A percentile compares a stretch with the other conserved stretches of the same genome.
phyloP scores from a whole-genome alignment of 345 rosid genomes.

The Stellera chamaejasme region DNA sequence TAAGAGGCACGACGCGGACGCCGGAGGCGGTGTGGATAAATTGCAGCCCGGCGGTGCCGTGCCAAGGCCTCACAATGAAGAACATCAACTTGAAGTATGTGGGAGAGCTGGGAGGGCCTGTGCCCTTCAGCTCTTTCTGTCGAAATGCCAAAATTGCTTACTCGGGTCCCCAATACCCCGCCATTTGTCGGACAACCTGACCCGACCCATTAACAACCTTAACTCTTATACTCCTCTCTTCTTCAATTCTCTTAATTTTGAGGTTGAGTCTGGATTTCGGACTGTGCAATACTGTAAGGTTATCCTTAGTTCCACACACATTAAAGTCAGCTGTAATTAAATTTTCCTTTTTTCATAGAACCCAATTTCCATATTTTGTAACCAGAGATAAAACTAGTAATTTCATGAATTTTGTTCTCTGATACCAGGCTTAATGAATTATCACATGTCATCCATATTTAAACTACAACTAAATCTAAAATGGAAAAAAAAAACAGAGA shows the following conservation, averaged over 20 bases:
- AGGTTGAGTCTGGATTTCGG: not conserved
- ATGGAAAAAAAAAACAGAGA: no score
- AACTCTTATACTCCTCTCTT: not conserved
- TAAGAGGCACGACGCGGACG: slow-evolving; percentile 36
- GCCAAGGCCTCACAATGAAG: slow-evolving; percentile 26
- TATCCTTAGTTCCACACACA: not conserved
- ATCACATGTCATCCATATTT: no score
- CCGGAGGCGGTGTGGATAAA: slow-evolving; percentile 27
- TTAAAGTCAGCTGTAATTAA: not conserved
- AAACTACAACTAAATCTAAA: no score
- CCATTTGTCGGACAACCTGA: slow-evolving; percentile 20
- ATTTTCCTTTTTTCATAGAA: no score
- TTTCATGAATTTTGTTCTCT: no score
- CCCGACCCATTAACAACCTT: no score
- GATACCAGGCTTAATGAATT: no score
- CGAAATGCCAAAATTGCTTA: slow-evolving; percentile 18
- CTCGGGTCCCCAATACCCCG: slow-evolving; percentile 32
- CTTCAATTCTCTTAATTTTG: not conserved
- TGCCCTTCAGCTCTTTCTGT: slow-evolving; percentile 31
- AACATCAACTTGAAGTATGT: slow-evolving; percentile 32
- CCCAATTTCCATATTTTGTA: no score
- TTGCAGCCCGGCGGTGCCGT: slow-evolving; percentile 47
- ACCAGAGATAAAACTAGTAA: no score
- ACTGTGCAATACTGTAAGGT: not conserved
- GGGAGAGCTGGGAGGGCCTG: slow-evolving; percentile 1